phyloP scores from a whole-genome alignment of 2,329 filamentous ascomycete species.

The Fusarium neocosmosporiellum region DNA sequence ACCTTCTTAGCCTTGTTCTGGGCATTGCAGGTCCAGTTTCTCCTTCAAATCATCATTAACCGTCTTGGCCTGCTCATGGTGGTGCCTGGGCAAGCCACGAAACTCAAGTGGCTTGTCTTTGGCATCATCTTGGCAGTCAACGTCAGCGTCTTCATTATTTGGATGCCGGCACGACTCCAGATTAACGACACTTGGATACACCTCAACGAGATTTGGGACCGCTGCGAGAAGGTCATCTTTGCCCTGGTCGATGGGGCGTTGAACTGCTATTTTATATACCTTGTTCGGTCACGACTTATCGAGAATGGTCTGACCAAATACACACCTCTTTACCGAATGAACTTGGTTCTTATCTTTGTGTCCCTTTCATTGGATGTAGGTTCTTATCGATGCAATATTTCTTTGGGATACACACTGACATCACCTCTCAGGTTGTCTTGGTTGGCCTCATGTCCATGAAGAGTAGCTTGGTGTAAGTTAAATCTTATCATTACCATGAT shows the following conservation, averaged over 20 bases:
- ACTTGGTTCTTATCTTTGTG: slow-evolving; percentile 39
- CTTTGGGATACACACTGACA: neutral
- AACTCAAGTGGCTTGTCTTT: slow-evolving; percentile 58
- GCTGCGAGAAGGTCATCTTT: slow-evolving; percentile 63
- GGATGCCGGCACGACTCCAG: slow-evolving; percentile 63
- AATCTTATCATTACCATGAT: rapidly evolving
- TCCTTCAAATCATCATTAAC: slow-evolving; percentile 67
- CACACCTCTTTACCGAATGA: slow-evolving; percentile 53
- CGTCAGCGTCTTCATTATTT: slow-evolving; percentile 64
- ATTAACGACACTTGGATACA: slow-evolving; percentile 53
- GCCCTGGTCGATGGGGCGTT: slow-evolving; percentile 59
- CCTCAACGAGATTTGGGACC: slow-evolving; percentile 64
- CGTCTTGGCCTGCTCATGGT: slow-evolving; percentile 60
- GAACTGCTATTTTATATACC: slow-evolving; percentile 62
- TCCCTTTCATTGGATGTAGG: slow-evolving; percentile 44
- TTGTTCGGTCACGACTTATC: slow-evolving; percentile 58
- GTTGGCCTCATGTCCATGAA: slow-evolving; percentile 45
- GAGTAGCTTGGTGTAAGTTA: slow-evolving; percentile 41
- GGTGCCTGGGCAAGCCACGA: slow-evolving; percentile 48
- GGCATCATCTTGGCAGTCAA: slow-evolving; percentile 61
- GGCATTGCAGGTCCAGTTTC: slow-evolving; percentile 59
- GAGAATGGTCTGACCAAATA: slow-evolving; percentile 62
- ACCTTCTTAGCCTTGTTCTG: slow-evolving; percentile 41
- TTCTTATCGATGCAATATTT: rapidly evolving
- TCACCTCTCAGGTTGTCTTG: slow-evolving; percentile 19